Evolutionary conservation across 345 rosid genomes (phyloP).

Genomic region (Iberis pinnata): DNA sequence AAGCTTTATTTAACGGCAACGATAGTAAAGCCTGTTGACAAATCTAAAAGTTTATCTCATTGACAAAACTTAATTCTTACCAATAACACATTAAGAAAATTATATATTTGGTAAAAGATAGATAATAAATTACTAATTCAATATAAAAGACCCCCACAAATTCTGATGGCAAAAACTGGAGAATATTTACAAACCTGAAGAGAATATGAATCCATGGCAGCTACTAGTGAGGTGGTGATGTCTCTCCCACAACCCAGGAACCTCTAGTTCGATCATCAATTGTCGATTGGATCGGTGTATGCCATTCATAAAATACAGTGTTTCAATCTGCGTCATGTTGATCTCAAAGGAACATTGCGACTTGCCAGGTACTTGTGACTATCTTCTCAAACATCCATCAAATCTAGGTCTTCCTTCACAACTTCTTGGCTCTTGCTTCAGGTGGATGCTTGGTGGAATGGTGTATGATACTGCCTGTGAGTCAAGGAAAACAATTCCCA

Average conservation of each 20-base stretch:
- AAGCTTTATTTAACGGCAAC: conserved; percentile 10
- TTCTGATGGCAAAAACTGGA: too few species aligned
- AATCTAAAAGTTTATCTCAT: neutral
- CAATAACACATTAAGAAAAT: too few species aligned
- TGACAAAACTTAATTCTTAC: neutral
- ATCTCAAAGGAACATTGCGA: conserved; percentile 9
- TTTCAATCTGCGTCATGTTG: conserved; percentile 1
- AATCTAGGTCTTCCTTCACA: conserved; percentile 30
- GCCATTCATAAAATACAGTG: conserved; percentile 8
- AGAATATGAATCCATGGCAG: too few species aligned
- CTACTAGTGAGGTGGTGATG: too few species aligned
- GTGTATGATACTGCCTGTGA: conserved; percentile 51
- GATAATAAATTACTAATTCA: too few species aligned
- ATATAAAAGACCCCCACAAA: too few species aligned
- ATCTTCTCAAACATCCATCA: conserved; percentile 16
- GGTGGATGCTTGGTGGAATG: conserved; percentile 42
- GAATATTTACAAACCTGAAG: too few species aligned
- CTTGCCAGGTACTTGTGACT: conserved; percentile 1
- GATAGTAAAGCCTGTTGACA: neutral
- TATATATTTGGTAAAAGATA: too few species aligned
- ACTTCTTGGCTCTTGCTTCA: conserved; percentile 91
- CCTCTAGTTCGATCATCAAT: too few species aligned
- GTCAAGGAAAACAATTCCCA: conserved; percentile 8
- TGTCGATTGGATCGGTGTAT: conserved; percentile 12
- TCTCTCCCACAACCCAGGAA: too few species aligned